phyloP scores from a whole-genome alignment of 495 filamentous ascomycete genomes.

The Podospora didyma region DNA sequence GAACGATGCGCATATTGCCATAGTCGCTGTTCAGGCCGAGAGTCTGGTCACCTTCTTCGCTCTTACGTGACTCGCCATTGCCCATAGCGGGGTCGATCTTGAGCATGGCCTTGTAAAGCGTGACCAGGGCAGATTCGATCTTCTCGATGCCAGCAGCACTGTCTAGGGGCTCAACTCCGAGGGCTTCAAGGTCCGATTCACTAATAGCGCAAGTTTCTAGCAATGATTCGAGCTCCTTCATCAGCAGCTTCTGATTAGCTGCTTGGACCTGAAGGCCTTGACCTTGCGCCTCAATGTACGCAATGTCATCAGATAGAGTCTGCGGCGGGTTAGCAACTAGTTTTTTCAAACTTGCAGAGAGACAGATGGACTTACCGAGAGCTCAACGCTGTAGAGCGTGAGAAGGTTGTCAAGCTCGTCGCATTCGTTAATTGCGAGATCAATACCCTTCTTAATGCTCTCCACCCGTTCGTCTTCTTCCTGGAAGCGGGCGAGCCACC shows the following conservation, averaged over 20 bases:
- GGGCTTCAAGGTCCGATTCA: conserved; percentile 62
- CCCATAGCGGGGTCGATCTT: conserved; percentile 83
- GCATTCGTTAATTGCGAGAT: conserved; percentile 85
- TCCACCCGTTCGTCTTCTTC: conserved; percentile 86
- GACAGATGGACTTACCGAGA: conserved; percentile 62
- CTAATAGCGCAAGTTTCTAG: conserved; percentile 86
- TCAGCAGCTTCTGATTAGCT: conserved; percentile 92
- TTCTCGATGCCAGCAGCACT: conserved; percentile 64
- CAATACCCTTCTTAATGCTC: conserved; percentile 76
- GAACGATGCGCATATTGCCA: conserved; percentile 85
- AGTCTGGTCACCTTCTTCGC: conserved; percentile 47
- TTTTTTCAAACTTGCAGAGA: not conserved
- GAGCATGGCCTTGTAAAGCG: conserved; percentile 87
- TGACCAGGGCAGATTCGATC: conserved; percentile 72
- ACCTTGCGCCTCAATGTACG: conserved; percentile 94
- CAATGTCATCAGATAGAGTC: conserved; percentile 92
- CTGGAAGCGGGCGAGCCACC: conserved; percentile 84
- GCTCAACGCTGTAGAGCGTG: conserved; percentile 89
- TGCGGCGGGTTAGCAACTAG: conserved; percentile 35
- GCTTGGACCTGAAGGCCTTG: conserved; percentile 96
- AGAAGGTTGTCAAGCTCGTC: conserved; percentile 92
- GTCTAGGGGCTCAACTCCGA: conserved; percentile 71
- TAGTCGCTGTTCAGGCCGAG: conserved; percentile 72
- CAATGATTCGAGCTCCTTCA: conserved; percentile 77
- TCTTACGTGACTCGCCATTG: conserved; percentile 47